Percentiles rank a stretch among this genome's conserved stretches.
Conservation (phyloP, 495 filamentous ascomycete species). For the Letharia columbiana region DNA sequence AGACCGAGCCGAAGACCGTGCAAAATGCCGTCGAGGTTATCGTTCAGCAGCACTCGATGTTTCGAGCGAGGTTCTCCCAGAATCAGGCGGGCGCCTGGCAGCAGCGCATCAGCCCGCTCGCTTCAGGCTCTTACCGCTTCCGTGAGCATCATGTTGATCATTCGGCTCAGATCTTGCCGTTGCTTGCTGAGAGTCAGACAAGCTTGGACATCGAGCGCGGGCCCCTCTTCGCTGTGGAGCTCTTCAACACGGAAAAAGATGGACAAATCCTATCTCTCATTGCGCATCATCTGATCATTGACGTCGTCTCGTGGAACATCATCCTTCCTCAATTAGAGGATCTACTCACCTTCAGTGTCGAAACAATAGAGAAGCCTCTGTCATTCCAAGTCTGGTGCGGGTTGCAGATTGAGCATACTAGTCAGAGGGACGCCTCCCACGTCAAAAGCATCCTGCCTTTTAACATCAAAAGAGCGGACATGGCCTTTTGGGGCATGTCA, state of each 20-base stretch:
- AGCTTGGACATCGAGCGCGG: slow-evolving; percentile 38
- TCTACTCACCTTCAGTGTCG: slow-evolving; percentile 36
- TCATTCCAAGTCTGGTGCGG: slow-evolving; percentile 58
- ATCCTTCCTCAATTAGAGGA: slow-evolving; percentile 61
- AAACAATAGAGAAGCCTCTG: slow-evolving; percentile 35
- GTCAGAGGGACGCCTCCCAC: slow-evolving; percentile 25
- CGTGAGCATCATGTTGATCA: slow-evolving; percentile 25
- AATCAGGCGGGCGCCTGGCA: slow-evolving; percentile 25
- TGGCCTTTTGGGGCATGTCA: slow-evolving; percentile 47
- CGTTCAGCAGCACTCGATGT: slow-evolving; percentile 59
- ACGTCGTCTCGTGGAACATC: slow-evolving; percentile 62
- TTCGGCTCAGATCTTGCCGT: slow-evolving; percentile 22
- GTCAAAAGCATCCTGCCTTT: slow-evolving; percentile 27
- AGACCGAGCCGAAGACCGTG: slow-evolving; percentile 40
- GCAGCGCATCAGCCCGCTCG: slow-evolving; percentile 34
- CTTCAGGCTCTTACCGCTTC: slow-evolving; percentile 35
- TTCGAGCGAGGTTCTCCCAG: slow-evolving; percentile 51
- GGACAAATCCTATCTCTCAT: slow-evolving; percentile 50
- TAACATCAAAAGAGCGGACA: slow-evolving; percentile 35
- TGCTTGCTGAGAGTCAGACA: slow-evolving; percentile 33
- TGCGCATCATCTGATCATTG: slow-evolving; percentile 61
- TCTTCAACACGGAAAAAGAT: slow-evolving; percentile 41
- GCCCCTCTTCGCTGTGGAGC: slow-evolving; percentile 37
- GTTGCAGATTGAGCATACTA: slow-evolving; percentile 40
- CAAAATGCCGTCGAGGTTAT: slow-evolving; percentile 48